Evolutionary conservation across 2,329 filamentous ascomycete genomes (phyloP).

Genomic region (Cladosporium sp.): DNA sequence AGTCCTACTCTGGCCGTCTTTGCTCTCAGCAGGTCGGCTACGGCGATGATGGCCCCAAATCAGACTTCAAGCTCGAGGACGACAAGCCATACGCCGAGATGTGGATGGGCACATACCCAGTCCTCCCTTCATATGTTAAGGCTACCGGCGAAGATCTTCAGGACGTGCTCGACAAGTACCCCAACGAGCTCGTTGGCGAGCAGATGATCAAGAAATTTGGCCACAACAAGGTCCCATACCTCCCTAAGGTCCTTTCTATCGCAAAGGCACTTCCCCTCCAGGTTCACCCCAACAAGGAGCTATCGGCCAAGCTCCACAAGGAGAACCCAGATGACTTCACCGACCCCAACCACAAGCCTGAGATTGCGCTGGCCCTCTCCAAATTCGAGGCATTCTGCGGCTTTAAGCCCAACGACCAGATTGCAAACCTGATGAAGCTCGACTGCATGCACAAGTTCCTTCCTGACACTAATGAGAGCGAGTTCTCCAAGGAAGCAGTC

Average conservation of each 20-base stretch:
- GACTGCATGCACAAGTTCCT: conserved; percentile 57
- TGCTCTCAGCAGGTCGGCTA: conserved; percentile 58
- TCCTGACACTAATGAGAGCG: conserved; percentile 50
- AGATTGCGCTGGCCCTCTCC: conserved; percentile 71
- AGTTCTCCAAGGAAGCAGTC: conserved; percentile 61
- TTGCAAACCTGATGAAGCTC: conserved; percentile 60
- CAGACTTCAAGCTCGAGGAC: conserved; percentile 64
- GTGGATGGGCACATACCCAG: conserved; percentile 78
- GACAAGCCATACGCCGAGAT: conserved; percentile 64
- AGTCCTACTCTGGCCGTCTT: conserved; percentile 65
- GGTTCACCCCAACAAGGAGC: conserved; percentile 69
- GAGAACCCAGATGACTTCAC: conserved; percentile 65
- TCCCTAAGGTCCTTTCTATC: conserved; percentile 76
- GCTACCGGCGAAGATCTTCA: conserved; percentile 63
- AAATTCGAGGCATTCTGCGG: conserved; percentile 76
- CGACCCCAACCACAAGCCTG: conserved; percentile 76
- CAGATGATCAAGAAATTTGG: conserved; percentile 62
- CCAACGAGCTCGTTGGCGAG: conserved; percentile 64
- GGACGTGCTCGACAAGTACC: conserved; percentile 62
- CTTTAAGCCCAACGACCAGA: conserved; percentile 65
- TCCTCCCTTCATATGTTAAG: conserved; percentile 65
- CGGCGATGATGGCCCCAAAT: conserved; percentile 36
- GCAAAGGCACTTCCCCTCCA: conserved; percentile 69
- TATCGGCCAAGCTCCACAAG: conserved; percentile 64
- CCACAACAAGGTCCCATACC: conserved; percentile 64